Base-by-base conservation (phyloP, 2,329 filamentous ascomycete genomes). In the Trichothecium roseum region DNA sequence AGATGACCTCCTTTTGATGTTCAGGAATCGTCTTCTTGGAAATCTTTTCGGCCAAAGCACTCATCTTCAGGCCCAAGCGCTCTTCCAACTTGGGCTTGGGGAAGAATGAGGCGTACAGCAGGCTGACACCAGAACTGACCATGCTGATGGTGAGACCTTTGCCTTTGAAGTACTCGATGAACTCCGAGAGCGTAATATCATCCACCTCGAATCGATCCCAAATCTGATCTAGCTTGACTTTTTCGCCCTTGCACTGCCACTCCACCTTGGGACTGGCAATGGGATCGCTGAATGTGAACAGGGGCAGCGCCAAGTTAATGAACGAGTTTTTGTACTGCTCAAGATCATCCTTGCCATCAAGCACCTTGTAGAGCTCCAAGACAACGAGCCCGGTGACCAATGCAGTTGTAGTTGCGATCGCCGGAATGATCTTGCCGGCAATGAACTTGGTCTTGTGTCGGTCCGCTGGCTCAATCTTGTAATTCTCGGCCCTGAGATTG, bases 321-420 rank as follows among this genome's bases (percentile, higher is more conserved):
- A 98, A 98, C 13, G 91, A 91, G 55, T 98, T 98, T 75, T 96
- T 96, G 78, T 93, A 98, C 62, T 96, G 84, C 64, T 96, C 91
- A 45, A 95, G 81, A 48, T 96, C 86, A n/a, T 73, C 76, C 70
- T 98, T 95, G 54, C 87, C 89, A 52, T 96, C 91, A 31, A 98
- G 70, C 43, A 98, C 75, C 76, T 98, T 98, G 79, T 85, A 95
- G 32, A 96, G 66, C 66, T 98, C 91, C 31, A 98, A 66, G 13
- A 93, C 74, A 36, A 98, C 87, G 31, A 98, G 71, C 39, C 91
- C 91, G 3, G 91, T 98, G 10, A 96, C 89, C 39, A 98, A 69
- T 3, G 91, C 89, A 3, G 91, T 98, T 0, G 91, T 96, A 3
- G 91, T 98, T 30, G 91, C 91, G 59, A 98, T 98, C 31, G 91